Conservation (phyloP, 2,329 filamentous ascomycete species). For the Alternaria metachromatica region DNA sequence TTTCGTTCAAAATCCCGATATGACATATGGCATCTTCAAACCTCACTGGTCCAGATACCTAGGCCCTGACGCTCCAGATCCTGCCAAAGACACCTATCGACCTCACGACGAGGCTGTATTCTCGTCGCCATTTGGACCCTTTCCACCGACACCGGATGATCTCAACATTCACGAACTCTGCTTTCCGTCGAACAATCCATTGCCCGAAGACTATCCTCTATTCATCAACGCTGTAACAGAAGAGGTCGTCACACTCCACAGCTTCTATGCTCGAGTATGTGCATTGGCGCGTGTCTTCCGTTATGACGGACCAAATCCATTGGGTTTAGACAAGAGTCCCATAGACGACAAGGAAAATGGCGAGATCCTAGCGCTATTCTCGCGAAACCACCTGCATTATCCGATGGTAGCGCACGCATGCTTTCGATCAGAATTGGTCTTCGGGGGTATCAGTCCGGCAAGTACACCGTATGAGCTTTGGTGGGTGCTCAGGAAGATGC, state of each 20-base stretch:
- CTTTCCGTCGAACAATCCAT: constrained; percentile 32
- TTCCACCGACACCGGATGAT: constrained; percentile 31
- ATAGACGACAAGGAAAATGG: constrained; percentile 33
- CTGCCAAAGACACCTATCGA: constrained; percentile 27
- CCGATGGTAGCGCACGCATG: constrained; percentile 41
- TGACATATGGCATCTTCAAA: constrained; percentile 34
- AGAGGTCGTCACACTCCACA: constrained; percentile 34
- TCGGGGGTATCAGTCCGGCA: constrained; percentile 41
- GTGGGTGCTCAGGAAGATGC: constrained; percentile 43
- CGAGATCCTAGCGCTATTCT: constrained; percentile 39
- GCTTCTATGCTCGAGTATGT: constrained; percentile 34
- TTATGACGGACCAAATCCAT: constrained; percentile 37
- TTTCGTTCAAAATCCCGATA: constrained; percentile 1
- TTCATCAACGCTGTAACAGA: constrained; percentile 38
- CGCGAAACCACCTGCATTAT: constrained; percentile 40
- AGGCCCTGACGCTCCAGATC: constrained; percentile 30
- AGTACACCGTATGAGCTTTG: constrained; percentile 42
- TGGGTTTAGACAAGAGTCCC: constrained; percentile 26
- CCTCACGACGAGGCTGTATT: constrained; percentile 27
- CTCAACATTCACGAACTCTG: constrained; percentile 43
- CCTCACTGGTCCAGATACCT: constrained; percentile 37
- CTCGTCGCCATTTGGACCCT: constrained; percentile 35
- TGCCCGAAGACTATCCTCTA: constrained; percentile 38
- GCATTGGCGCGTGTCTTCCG: constrained; percentile 37
- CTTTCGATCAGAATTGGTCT: constrained; percentile 37